Evolutionary conservation across 345 rosid genomes (phyloP).

Genomic region (Geranium rotundifolium): DNA sequence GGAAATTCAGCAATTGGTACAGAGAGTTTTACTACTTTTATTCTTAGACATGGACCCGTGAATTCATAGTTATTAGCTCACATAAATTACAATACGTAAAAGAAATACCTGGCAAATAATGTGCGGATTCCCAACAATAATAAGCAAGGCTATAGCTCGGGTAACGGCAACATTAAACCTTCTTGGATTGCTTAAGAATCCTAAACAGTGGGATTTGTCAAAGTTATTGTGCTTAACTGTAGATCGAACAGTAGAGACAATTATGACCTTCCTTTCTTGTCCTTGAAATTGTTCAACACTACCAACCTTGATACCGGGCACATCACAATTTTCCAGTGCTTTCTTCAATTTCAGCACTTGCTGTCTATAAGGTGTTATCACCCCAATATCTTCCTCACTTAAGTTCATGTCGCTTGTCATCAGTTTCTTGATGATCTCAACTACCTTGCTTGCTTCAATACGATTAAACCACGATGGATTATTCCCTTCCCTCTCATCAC

Average conservation of each 20-base stretch:
- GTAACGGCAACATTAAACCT: conserved; percentile 53
- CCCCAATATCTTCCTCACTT: conserved; percentile 38
- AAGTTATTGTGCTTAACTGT: conserved; percentile 40
- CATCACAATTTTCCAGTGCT: conserved; percentile 33
- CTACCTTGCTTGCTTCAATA: conserved; percentile 56
- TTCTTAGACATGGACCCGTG: not conserved
- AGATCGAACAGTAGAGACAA: conserved; percentile 54
- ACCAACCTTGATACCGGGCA: conserved; percentile 44
- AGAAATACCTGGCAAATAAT: conserved; percentile 34
- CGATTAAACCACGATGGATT: conserved; percentile 71
- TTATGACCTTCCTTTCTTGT: conserved; percentile 45
- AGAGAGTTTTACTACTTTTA: too few species aligned
- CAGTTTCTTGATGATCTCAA: conserved; percentile 32
- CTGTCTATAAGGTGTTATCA: conserved; percentile 56
- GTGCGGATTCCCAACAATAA: conserved; percentile 48
- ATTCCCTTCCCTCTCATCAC: conserved; percentile 57
- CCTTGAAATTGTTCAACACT: conserved; percentile 72
- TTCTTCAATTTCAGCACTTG: conserved; percentile 46
- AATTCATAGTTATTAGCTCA: not conserved
- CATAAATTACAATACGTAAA: not conserved
- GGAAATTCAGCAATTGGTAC: too few species aligned
- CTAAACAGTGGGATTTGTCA: conserved; percentile 30
- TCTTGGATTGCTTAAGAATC: conserved; percentile 48
- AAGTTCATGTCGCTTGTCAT: conserved; percentile 11
- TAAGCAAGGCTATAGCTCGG: conserved; percentile 39